phyloP scores from a whole-genome alignment of 129 eudicot species.

The Helichrysum umbraculigerum region DNA sequence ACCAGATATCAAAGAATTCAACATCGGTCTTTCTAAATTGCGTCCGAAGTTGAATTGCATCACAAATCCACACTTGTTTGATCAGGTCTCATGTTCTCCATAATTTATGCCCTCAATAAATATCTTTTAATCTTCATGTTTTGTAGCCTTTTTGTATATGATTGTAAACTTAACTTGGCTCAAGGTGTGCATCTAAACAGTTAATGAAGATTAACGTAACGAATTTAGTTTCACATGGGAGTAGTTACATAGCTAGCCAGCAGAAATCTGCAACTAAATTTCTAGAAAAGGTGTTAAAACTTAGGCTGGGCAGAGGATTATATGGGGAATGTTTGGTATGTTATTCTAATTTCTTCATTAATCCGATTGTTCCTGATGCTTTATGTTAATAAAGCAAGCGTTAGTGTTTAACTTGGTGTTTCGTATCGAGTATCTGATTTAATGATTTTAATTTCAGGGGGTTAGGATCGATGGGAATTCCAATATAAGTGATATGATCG shows the following conservation, averaged over 20 bases:
- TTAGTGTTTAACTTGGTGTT: background rate
- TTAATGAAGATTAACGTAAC: constrained; percentile 45
- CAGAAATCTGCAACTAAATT: constrained; percentile 50
- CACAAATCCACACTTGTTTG: constrained; percentile 64
- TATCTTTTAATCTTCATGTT: background rate
- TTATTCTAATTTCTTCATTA: constrained; percentile 3
- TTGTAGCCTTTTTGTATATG: background rate
- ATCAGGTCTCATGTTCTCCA: constrained; percentile 54
- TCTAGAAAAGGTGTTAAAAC: constrained; percentile 56
- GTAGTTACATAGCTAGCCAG: constrained; percentile 43
- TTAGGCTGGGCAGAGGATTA: constrained; percentile 78
- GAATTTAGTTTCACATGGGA: constrained; percentile 59
- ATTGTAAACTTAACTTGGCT: constrained; percentile 21
- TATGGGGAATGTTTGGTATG: constrained; percentile 89
- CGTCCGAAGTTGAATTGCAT: constrained; percentile 80
- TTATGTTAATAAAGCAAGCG: background rate
- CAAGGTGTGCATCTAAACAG: constrained; percentile 42
- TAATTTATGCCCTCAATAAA: background rate
- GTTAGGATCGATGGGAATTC: constrained; percentile 58
- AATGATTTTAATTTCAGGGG: constrained; percentile 45
- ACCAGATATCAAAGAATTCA: constrained; percentile 64
- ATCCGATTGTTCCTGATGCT: background rate
- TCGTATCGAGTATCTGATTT: background rate
- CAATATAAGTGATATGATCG: constrained; percentile 67
- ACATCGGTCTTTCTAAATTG: constrained; percentile 63